These are phyloP conservation scores for Rhizopogon sp. DNA, from an alignment of 768 basidiomycete genomes.

Conservation along the genomic window DNA sequence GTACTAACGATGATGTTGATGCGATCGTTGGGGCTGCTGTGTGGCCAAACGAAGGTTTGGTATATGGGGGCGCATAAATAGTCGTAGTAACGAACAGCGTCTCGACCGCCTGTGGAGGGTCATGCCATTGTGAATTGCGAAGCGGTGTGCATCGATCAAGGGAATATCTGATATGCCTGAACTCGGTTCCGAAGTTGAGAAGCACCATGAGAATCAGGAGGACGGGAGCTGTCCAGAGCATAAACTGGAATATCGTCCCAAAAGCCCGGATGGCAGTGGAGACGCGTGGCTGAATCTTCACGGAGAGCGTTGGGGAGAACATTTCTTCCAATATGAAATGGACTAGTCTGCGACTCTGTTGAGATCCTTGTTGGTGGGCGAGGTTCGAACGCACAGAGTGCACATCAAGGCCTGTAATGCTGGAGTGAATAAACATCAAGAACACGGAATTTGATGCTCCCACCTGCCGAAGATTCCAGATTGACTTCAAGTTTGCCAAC, in stretches of 20 bases:
- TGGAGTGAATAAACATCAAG: slow-evolving; percentile 4
- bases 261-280: slow-evolving; percentile 5
- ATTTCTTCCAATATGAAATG: slow-evolving; percentile 54
- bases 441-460: slow-evolving; percentile 12
- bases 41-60: not conserved
- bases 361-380: slow-evolving; percentile 38
- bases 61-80: slow-evolving; percentile 9
- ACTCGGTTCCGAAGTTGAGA: slow-evolving; percentile 22
- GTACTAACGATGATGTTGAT: slow-evolving; percentile 1
- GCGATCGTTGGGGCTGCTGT: slow-evolving; percentile 3
- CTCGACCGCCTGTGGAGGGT: slow-evolving; percentile 9
- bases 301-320: slow-evolving; percentile 51
- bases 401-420: slow-evolving; percentile 35
- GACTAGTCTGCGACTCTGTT: slow-evolving; percentile 42
- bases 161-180: slow-evolving; percentile 19
- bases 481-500: slow-evolving; percentile 62
- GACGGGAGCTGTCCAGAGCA: slow-evolving; percentile 13
- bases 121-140: slow-evolving; percentile 5
- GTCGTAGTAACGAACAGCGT: slow-evolving; percentile 29
- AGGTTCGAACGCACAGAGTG: slow-evolving; percentile 51
- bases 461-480: slow-evolving; percentile 51
- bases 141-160: slow-evolving; percentile 14
- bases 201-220: slow-evolving; percentile 14
- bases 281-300: slow-evolving; percentile 19
- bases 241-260: slow-evolving; percentile 9